Evolutionary conservation across 2,329 filamentous ascomycete species (phyloP).

Genomic region (Botrytis squamosa): DNA sequence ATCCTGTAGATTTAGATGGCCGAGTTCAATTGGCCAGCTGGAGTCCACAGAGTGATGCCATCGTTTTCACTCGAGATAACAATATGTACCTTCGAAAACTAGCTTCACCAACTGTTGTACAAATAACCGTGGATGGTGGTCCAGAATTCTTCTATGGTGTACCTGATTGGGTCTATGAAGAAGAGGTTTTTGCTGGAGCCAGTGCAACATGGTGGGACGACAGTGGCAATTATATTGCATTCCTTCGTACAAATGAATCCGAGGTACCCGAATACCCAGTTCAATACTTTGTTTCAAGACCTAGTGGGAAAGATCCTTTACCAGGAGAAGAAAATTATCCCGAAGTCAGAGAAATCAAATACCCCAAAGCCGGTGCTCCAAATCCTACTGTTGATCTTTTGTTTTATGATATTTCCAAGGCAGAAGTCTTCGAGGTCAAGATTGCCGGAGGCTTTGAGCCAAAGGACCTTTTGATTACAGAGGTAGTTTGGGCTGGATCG

Average conservation of each 20-base stretch:
- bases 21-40: conserved; percentile 82
- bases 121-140: conserved; percentile 85
- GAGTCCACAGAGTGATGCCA: conserved; percentile 81
- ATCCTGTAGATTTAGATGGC: conserved; percentile 63
- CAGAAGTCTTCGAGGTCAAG: conserved; percentile 76
- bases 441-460: conserved; percentile 76
- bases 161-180: conserved; percentile 95
- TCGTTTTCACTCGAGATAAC: conserved; percentile 89
- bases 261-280: conserved; percentile 87
- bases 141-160: conserved; percentile 90
- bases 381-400: conserved; percentile 87
- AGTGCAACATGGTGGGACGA: conserved; percentile 94
- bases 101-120: conserved; percentile 42
- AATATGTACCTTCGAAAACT: conserved; percentile 81
- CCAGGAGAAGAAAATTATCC: conserved; percentile 84
- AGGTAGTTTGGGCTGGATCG: conserved; percentile 82
- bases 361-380: conserved; percentile 90
- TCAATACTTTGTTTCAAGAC: conserved; percentile 87
- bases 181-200: conserved; percentile 75
- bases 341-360: conserved; percentile 89
- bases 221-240: conserved; percentile 86
- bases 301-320: conserved; percentile 68
- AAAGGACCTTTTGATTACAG: conserved; percentile 85
- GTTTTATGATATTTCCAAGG: conserved; percentile 81
- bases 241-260: conserved; percentile 91